phyloP scores from a whole-genome alignment of 2,329 filamentous ascomycete species.

The Fulvia fulva region DNA sequence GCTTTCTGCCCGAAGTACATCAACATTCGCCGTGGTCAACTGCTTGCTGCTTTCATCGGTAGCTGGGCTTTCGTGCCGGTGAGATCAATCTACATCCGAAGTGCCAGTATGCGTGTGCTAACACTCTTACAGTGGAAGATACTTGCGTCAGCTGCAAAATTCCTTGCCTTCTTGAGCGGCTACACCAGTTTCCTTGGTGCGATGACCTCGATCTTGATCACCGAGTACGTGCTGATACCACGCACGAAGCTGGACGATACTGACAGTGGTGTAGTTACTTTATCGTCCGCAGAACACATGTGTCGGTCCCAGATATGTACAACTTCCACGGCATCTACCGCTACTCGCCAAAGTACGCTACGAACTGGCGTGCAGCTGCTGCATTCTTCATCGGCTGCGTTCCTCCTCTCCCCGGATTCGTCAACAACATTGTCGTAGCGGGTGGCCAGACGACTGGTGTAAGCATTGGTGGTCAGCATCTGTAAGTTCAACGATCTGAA shows the following conservation, averaged over 20 bases:
- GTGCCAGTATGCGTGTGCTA: background rate
- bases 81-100: background rate
- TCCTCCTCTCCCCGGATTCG: conserved; percentile 55
- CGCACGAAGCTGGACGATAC: background rate
- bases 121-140: conserved; percentile 32
- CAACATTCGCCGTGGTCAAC: conserved; percentile 39
- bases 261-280: conserved; percentile 42
- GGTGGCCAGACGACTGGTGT: conserved; percentile 36
- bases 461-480: conserved; percentile 45
- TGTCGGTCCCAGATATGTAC: conserved; percentile 51
- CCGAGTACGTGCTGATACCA: conserved; percentile 38
- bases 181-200: conserved; percentile 64
- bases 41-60: conserved; percentile 36
- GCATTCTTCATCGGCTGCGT: conserved; percentile 55
- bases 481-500: conserved; percentile 40
- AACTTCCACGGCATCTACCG: conserved; percentile 48
- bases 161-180: conserved; percentile 53
- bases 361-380: conserved; percentile 57
- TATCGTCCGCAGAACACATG: conserved; percentile 48
- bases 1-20: conserved; percentile 51
- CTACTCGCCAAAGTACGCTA: conserved; percentile 44
- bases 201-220: conserved; percentile 57
- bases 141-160: conserved; percentile 33
- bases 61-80: conserved; percentile 36
- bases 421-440: conserved; percentile 37